Percentiles rank a stretch among this genome's conserved stretches.
phyloP scores from a whole-genome alignment of 495 filamentous ascomycete species.

The Lichina pygmaea region DNA sequence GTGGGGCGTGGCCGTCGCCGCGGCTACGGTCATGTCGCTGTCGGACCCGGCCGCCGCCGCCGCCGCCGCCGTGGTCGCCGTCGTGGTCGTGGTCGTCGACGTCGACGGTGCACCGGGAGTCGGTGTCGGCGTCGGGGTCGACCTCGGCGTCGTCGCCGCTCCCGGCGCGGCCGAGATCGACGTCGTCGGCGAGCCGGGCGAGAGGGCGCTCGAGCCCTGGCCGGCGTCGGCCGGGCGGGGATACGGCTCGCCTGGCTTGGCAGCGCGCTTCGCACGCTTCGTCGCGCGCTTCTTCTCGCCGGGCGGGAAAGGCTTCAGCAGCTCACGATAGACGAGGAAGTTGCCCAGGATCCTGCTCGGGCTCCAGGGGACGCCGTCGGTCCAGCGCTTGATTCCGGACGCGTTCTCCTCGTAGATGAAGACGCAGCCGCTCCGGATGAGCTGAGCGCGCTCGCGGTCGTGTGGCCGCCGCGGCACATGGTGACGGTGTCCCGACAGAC shows the following conservation, averaged over 20 bases:
- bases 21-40: conserved; percentile 4
- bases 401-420: conserved; percentile 79
- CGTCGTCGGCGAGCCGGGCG: not conserved
- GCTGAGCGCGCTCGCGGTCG: conserved; percentile 43
- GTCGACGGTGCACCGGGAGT: conserved; percentile 9
- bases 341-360: conserved; percentile 74
- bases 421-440: conserved; percentile 61
- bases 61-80: not conserved
- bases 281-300: conserved; percentile 76
- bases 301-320: conserved; percentile 54
- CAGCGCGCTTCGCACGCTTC: conserved; percentile 28
- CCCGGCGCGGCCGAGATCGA: not conserved
- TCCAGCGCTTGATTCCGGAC: conserved; percentile 84
- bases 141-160: conserved; percentile 4
- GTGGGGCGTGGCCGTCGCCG: conserved; percentile 9
- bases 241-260: conserved; percentile 23
- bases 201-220: not conserved
- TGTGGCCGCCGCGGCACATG: conserved; percentile 65
- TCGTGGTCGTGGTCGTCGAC: conserved; percentile 11
- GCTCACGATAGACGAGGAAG: conserved; percentile 71
- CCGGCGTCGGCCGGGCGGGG: conserved; percentile 3
- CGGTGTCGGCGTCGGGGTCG: not conserved
- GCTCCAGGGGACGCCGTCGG: conserved; percentile 72
- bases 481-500: conserved; percentile 34
- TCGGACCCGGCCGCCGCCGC: not conserved